Conservation (phyloP, 192 early-diverging fungal genomes). For the Allomyces macrogynus region DNA sequence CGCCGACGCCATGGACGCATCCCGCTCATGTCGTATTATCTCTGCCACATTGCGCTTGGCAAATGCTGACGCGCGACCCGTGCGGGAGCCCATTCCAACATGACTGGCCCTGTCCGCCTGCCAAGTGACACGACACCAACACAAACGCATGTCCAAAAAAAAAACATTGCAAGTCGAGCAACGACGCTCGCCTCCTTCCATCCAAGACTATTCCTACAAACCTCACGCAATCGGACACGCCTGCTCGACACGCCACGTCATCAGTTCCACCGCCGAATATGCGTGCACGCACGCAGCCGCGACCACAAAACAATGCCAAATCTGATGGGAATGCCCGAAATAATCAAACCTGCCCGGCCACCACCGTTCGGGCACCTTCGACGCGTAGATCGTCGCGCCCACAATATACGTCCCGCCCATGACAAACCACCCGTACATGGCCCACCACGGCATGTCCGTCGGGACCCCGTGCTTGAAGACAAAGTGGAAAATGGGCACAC, state of each 20-base stretch:
- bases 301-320: constrained; percentile 42
- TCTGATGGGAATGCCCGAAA: constrained; percentile 34
- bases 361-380: constrained; percentile 37
- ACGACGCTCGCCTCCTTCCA: too few species aligned
- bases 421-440: constrained; percentile 23
- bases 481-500: constrained; percentile 27
- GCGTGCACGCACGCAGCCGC: constrained; percentile 6
- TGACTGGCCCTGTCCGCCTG: too few species aligned
- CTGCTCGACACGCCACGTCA: neutral
- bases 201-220: too few species aligned
- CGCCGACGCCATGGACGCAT: too few species aligned
- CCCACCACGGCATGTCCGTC: constrained; percentile 20
- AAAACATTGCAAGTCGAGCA: too few species aligned
- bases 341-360: constrained; percentile 37
- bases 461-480: constrained; percentile 18
- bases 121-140: too few species aligned
- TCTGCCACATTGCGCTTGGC: too few species aligned
- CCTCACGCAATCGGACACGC: neutral
- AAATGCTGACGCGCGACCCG: too few species aligned
- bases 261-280: neutral
- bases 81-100: too few species aligned
- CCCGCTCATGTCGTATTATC: too few species aligned
- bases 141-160: too few species aligned
- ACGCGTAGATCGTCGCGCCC: constrained; percentile 14
- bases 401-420: constrained; percentile 18